Conservation (phyloP, 1,139 yeast species). For the Arxiozyma telluris region DNA sequence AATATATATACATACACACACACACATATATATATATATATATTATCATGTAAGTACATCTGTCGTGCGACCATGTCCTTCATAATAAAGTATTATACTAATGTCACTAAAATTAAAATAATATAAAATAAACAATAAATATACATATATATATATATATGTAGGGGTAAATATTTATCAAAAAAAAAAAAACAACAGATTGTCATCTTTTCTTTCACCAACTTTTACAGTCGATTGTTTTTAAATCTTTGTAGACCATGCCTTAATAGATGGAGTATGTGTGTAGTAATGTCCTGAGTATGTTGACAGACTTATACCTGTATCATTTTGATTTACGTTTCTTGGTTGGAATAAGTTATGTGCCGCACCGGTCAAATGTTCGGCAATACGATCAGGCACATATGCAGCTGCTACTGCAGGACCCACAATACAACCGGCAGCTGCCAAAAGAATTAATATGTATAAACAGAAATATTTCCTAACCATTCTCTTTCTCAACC, state of each 20-base stretch:
- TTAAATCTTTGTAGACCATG: constrained; percentile 50
- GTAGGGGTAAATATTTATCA: not conserved
- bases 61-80: not conserved
- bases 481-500: constrained; percentile 97
- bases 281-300: constrained; percentile 47
- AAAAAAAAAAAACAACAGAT: not conserved
- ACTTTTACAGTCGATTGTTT: not conserved
- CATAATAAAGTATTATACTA: not conserved
- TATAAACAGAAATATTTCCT: constrained; percentile 83
- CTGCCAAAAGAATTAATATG: constrained; percentile 58
- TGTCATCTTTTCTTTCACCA: not conserved
- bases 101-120: no score
- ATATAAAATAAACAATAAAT: not conserved
- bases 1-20: not conserved
- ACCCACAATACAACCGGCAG: constrained; percentile 72
- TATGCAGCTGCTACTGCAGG: constrained; percentile 72
- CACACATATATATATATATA: not conserved
- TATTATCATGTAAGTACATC: not conserved
- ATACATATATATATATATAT: not conserved
- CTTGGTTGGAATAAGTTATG: constrained; percentile 84
- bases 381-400: constrained; percentile 30
- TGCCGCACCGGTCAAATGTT: constrained; percentile 42
- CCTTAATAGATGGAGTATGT: constrained; percentile 44
- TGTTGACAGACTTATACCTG: constrained; percentile 50
- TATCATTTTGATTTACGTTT: constrained; percentile 71